These are phyloP conservation scores for Coemansia sp. DNA, from an alignment of 192 early-diverging fungal species.

Conservation along the genomic window DNA sequence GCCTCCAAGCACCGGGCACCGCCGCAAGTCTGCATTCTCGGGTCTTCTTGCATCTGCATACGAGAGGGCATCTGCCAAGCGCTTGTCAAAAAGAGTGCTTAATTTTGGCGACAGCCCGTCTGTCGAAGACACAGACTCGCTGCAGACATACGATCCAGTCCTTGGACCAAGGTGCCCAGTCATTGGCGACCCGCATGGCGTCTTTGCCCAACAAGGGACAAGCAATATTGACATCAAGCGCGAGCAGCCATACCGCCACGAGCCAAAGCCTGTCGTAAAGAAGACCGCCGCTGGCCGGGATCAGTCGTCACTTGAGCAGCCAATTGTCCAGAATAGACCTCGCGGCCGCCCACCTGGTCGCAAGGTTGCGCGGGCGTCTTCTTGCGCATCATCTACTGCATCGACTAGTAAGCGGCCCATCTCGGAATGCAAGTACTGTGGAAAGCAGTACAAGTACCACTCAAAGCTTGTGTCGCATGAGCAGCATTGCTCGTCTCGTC, in stretches of 20 bases:
- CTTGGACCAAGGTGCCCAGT: conserved; percentile 50
- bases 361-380: conserved; percentile 9
- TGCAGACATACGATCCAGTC: conserved; percentile 37
- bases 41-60: conserved; percentile 48
- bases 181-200: conserved; percentile 41
- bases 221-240: conserved; percentile 17
- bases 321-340: conserved; percentile 24
- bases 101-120: conserved; percentile 23
- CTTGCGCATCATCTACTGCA: background rate
- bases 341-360: conserved; percentile 19
- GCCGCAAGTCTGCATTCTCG: conserved; percentile 37
- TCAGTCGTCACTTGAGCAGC: conserved; percentile 33
- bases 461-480: conserved; percentile 62
- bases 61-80: conserved; percentile 37
- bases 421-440: conserved; percentile 61
- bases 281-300: conserved; percentile 24
- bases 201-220: conserved; percentile 24
- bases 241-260: conserved; percentile 21
- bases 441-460: conserved; percentile 64
- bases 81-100: conserved; percentile 37
- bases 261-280: conserved; percentile 19
- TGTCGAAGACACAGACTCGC: conserved; percentile 7
- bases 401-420: conserved; percentile 23
- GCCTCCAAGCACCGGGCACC: conserved; percentile 40
- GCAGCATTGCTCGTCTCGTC: conserved; percentile 56